phyloP scores from a whole-genome alignment of 192 early-diverging fungal species.

The Linnemannia zychae region DNA sequence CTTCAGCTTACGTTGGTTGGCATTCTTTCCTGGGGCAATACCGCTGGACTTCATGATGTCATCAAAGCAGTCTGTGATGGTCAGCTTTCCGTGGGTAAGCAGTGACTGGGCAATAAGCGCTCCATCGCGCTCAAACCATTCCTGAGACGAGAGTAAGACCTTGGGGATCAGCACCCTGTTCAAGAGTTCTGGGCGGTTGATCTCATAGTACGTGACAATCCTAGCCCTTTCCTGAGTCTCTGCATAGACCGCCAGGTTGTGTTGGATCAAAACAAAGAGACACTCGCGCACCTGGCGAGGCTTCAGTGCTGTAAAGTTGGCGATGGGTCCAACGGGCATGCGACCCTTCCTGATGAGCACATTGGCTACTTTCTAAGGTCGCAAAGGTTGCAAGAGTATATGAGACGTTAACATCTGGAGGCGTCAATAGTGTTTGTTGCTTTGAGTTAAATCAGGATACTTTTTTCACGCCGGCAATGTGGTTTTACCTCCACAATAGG shows the following conservation, averaged over 20 bases:
- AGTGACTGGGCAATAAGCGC: slow-evolving; percentile 32
- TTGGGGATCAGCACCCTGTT: slow-evolving; percentile 69
- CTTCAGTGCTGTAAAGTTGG: slow-evolving; percentile 62
- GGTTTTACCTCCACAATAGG: slow-evolving; percentile 81
- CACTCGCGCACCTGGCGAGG: slow-evolving; percentile 74
- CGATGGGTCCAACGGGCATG: slow-evolving; percentile 66
- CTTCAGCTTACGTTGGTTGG: slow-evolving; percentile 32
- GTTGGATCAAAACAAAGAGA: slow-evolving; percentile 90
- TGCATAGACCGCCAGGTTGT: slow-evolving; percentile 81
- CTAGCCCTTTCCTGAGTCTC: slow-evolving; percentile 70
- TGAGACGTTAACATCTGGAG: background rate
- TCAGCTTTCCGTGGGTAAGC: slow-evolving; percentile 61
- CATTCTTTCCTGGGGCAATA: slow-evolving; percentile 25
- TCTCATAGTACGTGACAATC: slow-evolving; percentile 78
- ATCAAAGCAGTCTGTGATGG: slow-evolving; percentile 55
- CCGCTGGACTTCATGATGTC: slow-evolving; percentile 42
- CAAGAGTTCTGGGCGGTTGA: slow-evolving; percentile 68
- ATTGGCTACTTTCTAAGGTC: slow-evolving; percentile 69
- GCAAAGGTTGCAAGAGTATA: background rate
- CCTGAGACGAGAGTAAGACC: slow-evolving; percentile 65
- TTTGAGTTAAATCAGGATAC: background rate
- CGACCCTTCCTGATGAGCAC: slow-evolving; percentile 78
- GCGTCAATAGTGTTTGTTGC: background rate
- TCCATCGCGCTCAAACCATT: slow-evolving; percentile 72
- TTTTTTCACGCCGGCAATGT: too few species aligned